Base-by-base conservation (phyloP, 495 filamentous ascomycete genomes). In the Talaromyces liani region DNA sequence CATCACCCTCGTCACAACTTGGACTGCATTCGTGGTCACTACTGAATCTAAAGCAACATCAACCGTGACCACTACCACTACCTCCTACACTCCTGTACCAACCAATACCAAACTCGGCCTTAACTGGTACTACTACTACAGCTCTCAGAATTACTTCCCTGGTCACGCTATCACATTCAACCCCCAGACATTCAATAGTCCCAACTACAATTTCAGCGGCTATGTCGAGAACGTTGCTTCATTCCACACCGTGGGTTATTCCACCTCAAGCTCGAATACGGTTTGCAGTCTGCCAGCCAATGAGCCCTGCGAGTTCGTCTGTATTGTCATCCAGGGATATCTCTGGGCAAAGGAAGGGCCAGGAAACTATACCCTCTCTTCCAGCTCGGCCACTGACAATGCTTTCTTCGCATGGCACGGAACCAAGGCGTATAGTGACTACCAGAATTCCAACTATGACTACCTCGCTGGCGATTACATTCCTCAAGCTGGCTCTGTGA, bases 51-150 rank as follows among this genome's bases (percentile, higher is more conserved):
- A 5, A 29, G 22, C 55, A 18, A 31, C 55, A 58, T 58, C 55
- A 2, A 53, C 45, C n/a, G 41, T 22, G 12, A 61, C 60, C 16
- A 34, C 41, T 29, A 61, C 60, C 27, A 61, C 60, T 39, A 61
- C 60, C 25, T 16, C 41, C 0, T 61, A 61, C 27, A 61, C 60
- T 25, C 60, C 60, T 18, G 60, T 61, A 24, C 60, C 60, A 47
- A 61, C 60, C 9, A 51, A 61, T 20, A 61, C 60, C 14, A 10
- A 61, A n/a, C 27, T 61, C 6, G 60, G 60, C 20, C 27, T 61
- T n/a, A 61, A 61, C 27, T 61, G 60, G 60, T 61, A 61, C 41
- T 61, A 61, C 39, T 61, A 61, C 39, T 20, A 33, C 25, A 61
- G 39, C 29, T 34, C 60, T 14, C 20, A 51, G 5, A 24, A 22